These are phyloP conservation scores for Sarocladiaceae sp. DNA, from an alignment of 2,329 filamentous ascomycete species.

Conservation along the genomic window DNA sequence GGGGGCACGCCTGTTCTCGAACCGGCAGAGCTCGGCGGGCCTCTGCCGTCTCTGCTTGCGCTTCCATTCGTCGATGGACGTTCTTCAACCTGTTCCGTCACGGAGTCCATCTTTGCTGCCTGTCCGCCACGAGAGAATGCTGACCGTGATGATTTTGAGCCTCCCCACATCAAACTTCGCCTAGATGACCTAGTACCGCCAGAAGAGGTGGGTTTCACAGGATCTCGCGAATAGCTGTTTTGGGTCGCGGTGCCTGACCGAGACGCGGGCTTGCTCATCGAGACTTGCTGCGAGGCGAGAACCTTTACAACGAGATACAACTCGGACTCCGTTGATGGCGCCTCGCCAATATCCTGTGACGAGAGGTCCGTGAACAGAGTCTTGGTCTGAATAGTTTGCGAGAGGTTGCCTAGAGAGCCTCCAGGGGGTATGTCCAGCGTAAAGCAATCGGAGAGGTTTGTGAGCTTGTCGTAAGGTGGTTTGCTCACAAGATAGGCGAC, in stretches of 20 bases:
- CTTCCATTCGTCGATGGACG: slow-evolving; percentile 27
- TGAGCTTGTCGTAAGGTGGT: slow-evolving; percentile 53
- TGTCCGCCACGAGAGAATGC: slow-evolving; percentile 46
- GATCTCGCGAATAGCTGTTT: slow-evolving; percentile 35
- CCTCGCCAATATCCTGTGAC: slow-evolving; percentile 63
- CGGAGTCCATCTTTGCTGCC: slow-evolving; percentile 44
- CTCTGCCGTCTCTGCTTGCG: slow-evolving; percentile 38
- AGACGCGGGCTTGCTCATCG: slow-evolving; percentile 39
- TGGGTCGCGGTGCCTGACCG: slow-evolving; percentile 42
- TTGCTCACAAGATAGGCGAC: slow-evolving; percentile 74
- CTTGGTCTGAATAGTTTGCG: slow-evolving; percentile 63
- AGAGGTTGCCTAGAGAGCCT: slow-evolving; percentile 60
- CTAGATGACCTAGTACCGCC: slow-evolving; percentile 48
- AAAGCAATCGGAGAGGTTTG: slow-evolving; percentile 76
- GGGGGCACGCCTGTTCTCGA: slow-evolving; percentile 29
- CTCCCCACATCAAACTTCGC: slow-evolving; percentile 64
- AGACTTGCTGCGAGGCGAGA: slow-evolving; percentile 50
- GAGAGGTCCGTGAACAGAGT: slow-evolving; percentile 86
- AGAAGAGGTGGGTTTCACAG: slow-evolving; percentile 41
- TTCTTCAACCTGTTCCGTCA: slow-evolving; percentile 46
- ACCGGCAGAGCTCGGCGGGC: slow-evolving; percentile 50
- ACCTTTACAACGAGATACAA: slow-evolving; percentile 82
- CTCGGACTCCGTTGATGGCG: slow-evolving; percentile 58
- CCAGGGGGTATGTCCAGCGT: slow-evolving; percentile 70
- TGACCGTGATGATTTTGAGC: slow-evolving; percentile 46